Evolutionary conservation across 495 filamentous ascomycete genomes (phyloP).

Genomic region (Penicillium canariense): DNA sequence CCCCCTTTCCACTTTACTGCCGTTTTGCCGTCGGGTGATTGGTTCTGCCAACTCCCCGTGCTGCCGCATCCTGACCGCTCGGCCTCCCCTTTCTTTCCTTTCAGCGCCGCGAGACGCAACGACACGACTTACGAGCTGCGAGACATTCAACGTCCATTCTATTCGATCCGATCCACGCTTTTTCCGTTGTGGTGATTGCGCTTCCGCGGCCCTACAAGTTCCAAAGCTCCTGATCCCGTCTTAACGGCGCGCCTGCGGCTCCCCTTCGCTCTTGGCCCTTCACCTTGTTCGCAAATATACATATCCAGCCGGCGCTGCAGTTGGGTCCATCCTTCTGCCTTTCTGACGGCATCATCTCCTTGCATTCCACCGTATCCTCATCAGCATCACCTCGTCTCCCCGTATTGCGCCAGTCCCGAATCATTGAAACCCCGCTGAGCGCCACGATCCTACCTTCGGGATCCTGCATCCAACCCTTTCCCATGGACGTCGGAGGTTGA

Average conservation of each 20-base stretch:
- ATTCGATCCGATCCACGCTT: slow-evolving; percentile 8
- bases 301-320: slow-evolving; percentile 8
- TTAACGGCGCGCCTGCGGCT: slow-evolving; percentile 8
- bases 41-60: slow-evolving; percentile 11
- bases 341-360: too few species aligned
- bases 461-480: slow-evolving; percentile 7
- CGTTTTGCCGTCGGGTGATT: slow-evolving; percentile 16
- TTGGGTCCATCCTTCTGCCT: not conserved
- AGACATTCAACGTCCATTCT: slow-evolving; percentile 8
- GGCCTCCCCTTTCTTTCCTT: slow-evolving; percentile 24
- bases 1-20: not conserved
- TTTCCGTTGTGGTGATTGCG: not conserved
- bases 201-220: not conserved
- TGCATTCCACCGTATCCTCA: too few species aligned
- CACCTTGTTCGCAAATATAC: slow-evolving; percentile 21
- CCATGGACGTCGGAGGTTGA: slow-evolving; percentile 21
- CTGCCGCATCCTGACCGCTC: slow-evolving; percentile 25
- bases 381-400: not conserved
- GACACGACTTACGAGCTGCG: not conserved
- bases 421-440: slow-evolving; percentile 24
- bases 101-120: not conserved
- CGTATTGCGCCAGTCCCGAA: slow-evolving; percentile 11
- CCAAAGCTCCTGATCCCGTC: not conserved
- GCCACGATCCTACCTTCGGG: slow-evolving; percentile 19
- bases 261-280: slow-evolving; percentile 15